A percentile compares a stretch with the other conserved stretches of the same genome.
phyloP scores from a whole-genome alignment of 768 basidiomycete genomes.

The Suillus occidentalis region DNA sequence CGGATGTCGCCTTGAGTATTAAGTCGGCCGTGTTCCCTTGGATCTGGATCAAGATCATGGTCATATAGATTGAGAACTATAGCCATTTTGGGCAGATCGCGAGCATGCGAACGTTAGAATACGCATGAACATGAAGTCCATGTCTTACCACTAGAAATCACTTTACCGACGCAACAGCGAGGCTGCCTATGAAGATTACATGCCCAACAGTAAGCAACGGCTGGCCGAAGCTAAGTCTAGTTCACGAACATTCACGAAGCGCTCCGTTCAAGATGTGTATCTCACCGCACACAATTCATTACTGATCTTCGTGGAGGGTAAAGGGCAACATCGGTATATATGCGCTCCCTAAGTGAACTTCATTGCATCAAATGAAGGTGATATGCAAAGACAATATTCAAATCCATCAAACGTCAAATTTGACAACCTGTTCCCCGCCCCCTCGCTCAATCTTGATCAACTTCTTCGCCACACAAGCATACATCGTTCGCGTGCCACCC shows the following conservation, averaged over 20 bases:
- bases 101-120: too few species aligned
- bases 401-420: slow-evolving; percentile 57
- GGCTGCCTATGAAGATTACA: too few species aligned
- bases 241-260: neutral
- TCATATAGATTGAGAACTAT: too few species aligned
- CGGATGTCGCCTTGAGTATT: neutral
- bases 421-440: slow-evolving; percentile 71
- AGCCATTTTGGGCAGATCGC: too few species aligned
- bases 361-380: neutral
- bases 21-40: neutral
- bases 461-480: slow-evolving; percentile 80
- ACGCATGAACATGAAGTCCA: too few species aligned
- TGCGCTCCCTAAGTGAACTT: neutral
- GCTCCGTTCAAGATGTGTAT: neutral
- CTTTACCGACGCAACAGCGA: too few species aligned
- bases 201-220: too few species aligned
- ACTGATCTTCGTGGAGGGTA: neutral
- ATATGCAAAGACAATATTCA: slow-evolving; percentile 20
- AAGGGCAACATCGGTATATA: neutral
- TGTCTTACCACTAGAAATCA: too few species aligned
- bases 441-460: slow-evolving; percentile 76
- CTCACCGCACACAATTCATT: too few species aligned
- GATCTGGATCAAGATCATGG: too few species aligned
- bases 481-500: slow-evolving; percentile 62
- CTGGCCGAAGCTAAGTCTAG: neutral